phyloP scores from a whole-genome alignment of 139 green algal species.

The Haematococcus sp. region DNA sequence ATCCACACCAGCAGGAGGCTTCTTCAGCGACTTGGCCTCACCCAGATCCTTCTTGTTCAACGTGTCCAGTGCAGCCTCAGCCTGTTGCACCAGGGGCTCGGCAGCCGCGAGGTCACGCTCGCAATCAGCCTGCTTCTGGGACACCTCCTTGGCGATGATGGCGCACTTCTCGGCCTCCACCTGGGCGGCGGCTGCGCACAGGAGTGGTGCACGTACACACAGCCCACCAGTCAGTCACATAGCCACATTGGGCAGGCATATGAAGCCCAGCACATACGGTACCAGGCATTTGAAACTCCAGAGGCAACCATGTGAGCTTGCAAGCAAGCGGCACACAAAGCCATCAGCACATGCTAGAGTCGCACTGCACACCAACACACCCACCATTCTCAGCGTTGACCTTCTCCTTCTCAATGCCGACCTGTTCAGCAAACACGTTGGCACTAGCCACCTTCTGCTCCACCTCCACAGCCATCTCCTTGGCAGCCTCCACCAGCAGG shows the following conservation, averaged over 20 bases:
- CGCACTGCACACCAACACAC: not conserved
- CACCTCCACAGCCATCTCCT: slow-evolving; percentile 82
- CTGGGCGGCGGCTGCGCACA: slow-evolving; percentile 30
- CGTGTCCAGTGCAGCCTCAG: slow-evolving; percentile 83
- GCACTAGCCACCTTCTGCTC: slow-evolving; percentile 81
- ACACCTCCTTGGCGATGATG: slow-evolving; percentile 75
- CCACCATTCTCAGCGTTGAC: slow-evolving; percentile 79
- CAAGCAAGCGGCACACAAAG: too few species aligned
- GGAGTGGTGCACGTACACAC: not conserved
- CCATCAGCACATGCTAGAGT: too few species aligned
- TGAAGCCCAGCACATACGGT: too few species aligned
- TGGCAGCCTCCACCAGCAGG: slow-evolving; percentile 81
- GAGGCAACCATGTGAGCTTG: too few species aligned
- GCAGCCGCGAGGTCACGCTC: slow-evolving; percentile 82
- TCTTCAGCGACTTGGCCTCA: slow-evolving; percentile 88
- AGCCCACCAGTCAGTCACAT: too few species aligned
- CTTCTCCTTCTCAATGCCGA: slow-evolving; percentile 85
- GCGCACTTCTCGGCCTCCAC: slow-evolving; percentile 86
- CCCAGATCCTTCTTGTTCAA: slow-evolving; percentile 88
- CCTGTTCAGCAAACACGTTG: slow-evolving; percentile 83
- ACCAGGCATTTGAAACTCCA: too few species aligned
- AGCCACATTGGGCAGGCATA: too few species aligned
- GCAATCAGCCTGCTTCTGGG: slow-evolving; percentile 74
- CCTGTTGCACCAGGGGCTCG: slow-evolving; percentile 80
- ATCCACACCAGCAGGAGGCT: slow-evolving; percentile 83